Evolutionary conservation across 2,329 filamentous ascomycete species (phyloP), one percentile per base, ranked within the genome.

Genomic region (Ustulina deusta): DNA sequence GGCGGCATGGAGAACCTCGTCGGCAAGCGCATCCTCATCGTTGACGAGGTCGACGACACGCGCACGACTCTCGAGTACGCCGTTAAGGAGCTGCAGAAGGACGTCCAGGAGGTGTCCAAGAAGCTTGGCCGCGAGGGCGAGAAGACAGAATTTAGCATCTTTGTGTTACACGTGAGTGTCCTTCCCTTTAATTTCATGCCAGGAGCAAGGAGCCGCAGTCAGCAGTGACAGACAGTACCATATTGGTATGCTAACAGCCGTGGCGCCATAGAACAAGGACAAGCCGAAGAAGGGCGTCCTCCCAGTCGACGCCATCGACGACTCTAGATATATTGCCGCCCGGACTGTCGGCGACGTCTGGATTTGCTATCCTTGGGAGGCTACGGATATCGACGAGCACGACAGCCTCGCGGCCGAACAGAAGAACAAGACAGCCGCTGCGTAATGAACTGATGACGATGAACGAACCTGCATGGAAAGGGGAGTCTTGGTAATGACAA

Each of bases 361-460:
- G 96, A 98, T 98, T 79, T 97, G 93, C 86, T 99, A 99, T 83
- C 96, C 96, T 17, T 99, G 96, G 96, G 96, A 98, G 84, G 96
- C 96, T 49, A 91, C 83, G 38, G 93, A 97, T 79, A 97, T 98
- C 77, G 93, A 97, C 32, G 93, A 94, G 86, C 95, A 97, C 79
- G 95, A 98, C 81, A 81, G 83, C 68, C 79, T 90, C 65, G 92
- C 93, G 20, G 83, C 83, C 69, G 80, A 84, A 74, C 80, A 83
- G 73, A 73, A 72, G 29, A 78, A 78, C 49, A 71, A 74, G 40
- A 75, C 76, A 55, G 74, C 74, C 44, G 72, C 71, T 20, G 68
- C 72, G 11, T 68, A 65, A 59, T 55, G 46, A 52, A 61, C 20
- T 34, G n/a, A 44, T 25, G 20, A 9, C 7, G 6, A 55, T 56